A percentile compares a stretch with the other conserved stretches of the same genome.
Conservation (phyloP, 441 rosid species). For the Croton laevigatus region DNA sequence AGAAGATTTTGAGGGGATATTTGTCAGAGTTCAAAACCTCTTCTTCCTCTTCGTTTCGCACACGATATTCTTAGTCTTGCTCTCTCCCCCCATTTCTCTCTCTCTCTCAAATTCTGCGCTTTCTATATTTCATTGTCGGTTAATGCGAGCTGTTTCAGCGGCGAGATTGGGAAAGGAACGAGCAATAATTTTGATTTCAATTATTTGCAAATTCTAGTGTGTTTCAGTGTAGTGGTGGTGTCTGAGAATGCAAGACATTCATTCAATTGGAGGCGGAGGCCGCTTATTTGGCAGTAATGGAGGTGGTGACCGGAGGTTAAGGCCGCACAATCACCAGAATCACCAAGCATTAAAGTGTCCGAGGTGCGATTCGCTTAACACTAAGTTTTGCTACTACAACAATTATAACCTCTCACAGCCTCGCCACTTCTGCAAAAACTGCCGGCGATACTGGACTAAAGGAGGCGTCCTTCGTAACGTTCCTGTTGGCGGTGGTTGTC, state of each 20-base stretch:
- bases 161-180: neutral
- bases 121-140: neutral
- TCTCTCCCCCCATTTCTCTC: neutral
- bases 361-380: slow-evolving; percentile 79
- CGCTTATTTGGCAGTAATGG: slow-evolving; percentile 30
- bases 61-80: neutral
- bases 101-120: neutral
- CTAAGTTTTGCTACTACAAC: slow-evolving; percentile 91
- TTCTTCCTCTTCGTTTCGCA: neutral
- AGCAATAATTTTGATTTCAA: neutral
- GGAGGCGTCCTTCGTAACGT: slow-evolving; percentile 95
- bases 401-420: slow-evolving; percentile 96
- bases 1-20: slow-evolving; percentile 37
- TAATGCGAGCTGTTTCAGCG: neutral
- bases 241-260: slow-evolving; percentile 50
- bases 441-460: slow-evolving; percentile 95
- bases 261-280: slow-evolving; percentile 41
- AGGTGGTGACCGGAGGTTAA: slow-evolving; percentile 62
- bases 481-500: slow-evolving; percentile 89
- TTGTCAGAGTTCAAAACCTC: slow-evolving; percentile 32
- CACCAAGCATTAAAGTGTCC: slow-evolving; percentile 85
- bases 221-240: neutral
- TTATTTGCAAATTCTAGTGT: neutral
- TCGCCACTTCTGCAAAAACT: slow-evolving; percentile 86
- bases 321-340: slow-evolving; percentile 57